These are phyloP conservation scores for Stipa capillata DNA, from an alignment of 176 grass and related monocot species.

Conservation along the genomic window DNA sequence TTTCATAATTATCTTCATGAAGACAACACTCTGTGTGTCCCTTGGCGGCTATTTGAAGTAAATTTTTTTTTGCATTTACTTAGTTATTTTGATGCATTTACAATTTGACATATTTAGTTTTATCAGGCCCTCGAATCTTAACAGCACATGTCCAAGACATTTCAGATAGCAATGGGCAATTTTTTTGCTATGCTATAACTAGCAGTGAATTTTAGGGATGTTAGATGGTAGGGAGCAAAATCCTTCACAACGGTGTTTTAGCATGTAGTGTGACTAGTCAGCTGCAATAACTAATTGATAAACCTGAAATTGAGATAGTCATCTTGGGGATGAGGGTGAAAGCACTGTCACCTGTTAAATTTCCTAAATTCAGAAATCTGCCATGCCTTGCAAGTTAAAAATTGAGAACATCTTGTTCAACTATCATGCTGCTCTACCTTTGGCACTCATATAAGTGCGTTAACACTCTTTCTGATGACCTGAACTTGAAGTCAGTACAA, in stretches of 20 bases:
- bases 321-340: neutral
- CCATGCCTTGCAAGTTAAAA: neutral
- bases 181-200: neutral
- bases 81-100: neutral
- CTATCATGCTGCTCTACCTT: neutral
- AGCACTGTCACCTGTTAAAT: neutral
- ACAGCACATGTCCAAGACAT: neutral
- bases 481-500: neutral
- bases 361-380: neutral
- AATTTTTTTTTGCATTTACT: no score
- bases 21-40: neutral
- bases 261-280: neutral
- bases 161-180: neutral
- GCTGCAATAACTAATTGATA: neutral
- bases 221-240: neutral
- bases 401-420: neutral
- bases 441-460: neutral
- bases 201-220: neutral
- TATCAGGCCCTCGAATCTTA: neutral
- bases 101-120: neutral
- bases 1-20: neutral
- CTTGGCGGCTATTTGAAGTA: neutral
- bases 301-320: neutral
- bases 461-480: neutral
- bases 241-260: neutral